Base-by-base conservation (phyloP, 495 filamentous ascomycete species). In the Penicillium cataractarum region DNA sequence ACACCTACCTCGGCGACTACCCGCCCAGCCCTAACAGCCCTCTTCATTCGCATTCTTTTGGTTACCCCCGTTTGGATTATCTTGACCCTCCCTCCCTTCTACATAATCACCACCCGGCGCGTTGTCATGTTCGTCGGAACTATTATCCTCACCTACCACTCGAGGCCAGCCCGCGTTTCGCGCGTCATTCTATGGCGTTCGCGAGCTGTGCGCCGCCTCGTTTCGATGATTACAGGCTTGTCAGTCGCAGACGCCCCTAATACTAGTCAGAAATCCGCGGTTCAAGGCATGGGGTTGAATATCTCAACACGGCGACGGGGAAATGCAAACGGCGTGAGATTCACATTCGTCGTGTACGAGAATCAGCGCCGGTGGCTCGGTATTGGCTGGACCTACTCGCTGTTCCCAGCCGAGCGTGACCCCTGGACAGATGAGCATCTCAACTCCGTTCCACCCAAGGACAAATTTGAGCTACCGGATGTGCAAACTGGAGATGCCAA, bases 381-480 rank as follows among this genome's bases (percentile, higher is more conserved):
- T 2, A 81, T 98, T 21, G 95, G 95, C 4, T 99, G 95, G 95
- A 98, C 96, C 0, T 88, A 88, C 13, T 95, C 89, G 6, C 76
- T 98, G 35, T 90, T 99, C 63, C 87, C 91, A 0, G 91, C 97
- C 64, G 95, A 99, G 70, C 85, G 95, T 33, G 84, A 86, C 6
- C 80, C 93, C 1, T 99, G 93, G 93, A 97, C 96, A 6, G 95
- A 99, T 69, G 96, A 99, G 73, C 91, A 97, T 71, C 83, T 97
- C 51, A 95, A 97, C 63, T 62, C 87, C 0, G 87, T 91, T 22
- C 87, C 92, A 4, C 74, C 87, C 4, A 92, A 90, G 57, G 91
- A 94, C 42, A 80, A 89, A 26, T 99, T 97, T 64, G 87, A 91
- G 60, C 79, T 98, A 13, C 95, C 95, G 2, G 90, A 95, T 58